phyloP scores from a whole-genome alignment of 208 protist genomes.

The Crithidia thermophila region DNA sequence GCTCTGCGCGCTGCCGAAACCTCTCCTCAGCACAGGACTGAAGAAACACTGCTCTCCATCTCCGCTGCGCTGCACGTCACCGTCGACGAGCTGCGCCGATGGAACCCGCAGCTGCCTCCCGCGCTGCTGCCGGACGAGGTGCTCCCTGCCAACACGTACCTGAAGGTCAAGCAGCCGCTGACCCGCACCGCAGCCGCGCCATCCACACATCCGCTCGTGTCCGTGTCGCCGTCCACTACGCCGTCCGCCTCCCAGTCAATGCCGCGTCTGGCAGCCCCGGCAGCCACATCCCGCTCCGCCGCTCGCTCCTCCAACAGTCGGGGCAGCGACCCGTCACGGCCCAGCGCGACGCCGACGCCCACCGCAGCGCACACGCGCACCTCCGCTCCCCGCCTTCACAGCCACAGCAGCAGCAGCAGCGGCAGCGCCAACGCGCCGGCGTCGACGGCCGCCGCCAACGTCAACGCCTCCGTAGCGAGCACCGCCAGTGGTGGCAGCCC shows the following conservation, averaged over 20 bases:
- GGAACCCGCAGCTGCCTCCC: slow-evolving; percentile 56
- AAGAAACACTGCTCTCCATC: slow-evolving; percentile 39
- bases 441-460: not conserved
- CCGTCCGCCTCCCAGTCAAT: not conserved
- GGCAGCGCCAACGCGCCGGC: not conserved
- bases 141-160: slow-evolving; percentile 55
- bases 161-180: slow-evolving; percentile 30
- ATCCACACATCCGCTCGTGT: not conserved
- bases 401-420: not conserved
- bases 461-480: not conserved
- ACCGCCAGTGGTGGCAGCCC: slow-evolving; percentile 20
- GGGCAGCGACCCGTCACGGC: not conserved
- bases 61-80: slow-evolving; percentile 26
- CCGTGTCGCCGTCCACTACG: not conserved
- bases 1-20: not conserved
- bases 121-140: slow-evolving; percentile 23
- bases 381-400: not conserved
- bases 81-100: slow-evolving; percentile 37
- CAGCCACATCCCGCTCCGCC: not conserved
- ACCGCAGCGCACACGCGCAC: not conserved
- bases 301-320: slow-evolving; percentile 1
- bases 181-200: not conserved
- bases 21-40: not conserved
- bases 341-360: not conserved
- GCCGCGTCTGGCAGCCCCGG: slow-evolving; percentile 1